These are phyloP conservation scores for Aspergillus heteromorphus DNA, from an alignment of 495 filamentous ascomycete species.

Conservation along the genomic window DNA sequence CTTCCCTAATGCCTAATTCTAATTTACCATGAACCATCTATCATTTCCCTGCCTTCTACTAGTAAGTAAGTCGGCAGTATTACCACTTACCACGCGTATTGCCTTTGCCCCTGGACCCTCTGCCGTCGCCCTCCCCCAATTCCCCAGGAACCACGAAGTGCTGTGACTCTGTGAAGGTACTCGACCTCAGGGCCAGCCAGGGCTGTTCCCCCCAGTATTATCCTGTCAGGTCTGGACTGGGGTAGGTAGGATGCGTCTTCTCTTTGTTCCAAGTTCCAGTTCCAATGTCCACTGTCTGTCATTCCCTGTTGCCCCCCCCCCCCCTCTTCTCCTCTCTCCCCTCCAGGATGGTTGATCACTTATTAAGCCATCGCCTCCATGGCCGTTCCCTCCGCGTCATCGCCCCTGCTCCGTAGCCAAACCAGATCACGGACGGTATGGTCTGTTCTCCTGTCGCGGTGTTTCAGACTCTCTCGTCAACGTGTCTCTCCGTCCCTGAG, in stretches of 20 bases:
- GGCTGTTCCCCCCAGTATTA: no score
- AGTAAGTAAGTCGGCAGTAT: not conserved
- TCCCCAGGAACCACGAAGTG: no score
- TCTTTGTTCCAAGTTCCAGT: not conserved
- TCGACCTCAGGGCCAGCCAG: no score
- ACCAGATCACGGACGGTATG: not conserved
- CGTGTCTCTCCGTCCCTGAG: slow-evolving; percentile 7
- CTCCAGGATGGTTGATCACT: not conserved
- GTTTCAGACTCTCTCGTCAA: slow-evolving; percentile 6
- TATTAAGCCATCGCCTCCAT: not conserved
- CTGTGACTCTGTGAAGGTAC: no score
- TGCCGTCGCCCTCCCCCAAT: no score
- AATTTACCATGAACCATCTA: not conserved
- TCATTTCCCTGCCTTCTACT: not conserved
- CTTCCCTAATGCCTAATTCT: no score
- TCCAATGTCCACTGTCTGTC: no score
- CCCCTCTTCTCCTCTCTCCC: not conserved
- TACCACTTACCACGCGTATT: not conserved
- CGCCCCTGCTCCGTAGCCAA: slow-evolving; percentile 1
- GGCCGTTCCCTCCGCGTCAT: not conserved
- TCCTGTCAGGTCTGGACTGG: no score
- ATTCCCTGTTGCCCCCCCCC: no score
- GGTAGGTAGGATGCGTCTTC: not conserved
- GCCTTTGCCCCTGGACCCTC: not conserved
- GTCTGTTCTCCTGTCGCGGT: slow-evolving; percentile 3